Evolutionary conservation across 2,329 filamentous ascomycete species (phyloP), one percentile per base, ranked within the genome.

Genomic region (Colletotrichum zoysiae): DNA sequence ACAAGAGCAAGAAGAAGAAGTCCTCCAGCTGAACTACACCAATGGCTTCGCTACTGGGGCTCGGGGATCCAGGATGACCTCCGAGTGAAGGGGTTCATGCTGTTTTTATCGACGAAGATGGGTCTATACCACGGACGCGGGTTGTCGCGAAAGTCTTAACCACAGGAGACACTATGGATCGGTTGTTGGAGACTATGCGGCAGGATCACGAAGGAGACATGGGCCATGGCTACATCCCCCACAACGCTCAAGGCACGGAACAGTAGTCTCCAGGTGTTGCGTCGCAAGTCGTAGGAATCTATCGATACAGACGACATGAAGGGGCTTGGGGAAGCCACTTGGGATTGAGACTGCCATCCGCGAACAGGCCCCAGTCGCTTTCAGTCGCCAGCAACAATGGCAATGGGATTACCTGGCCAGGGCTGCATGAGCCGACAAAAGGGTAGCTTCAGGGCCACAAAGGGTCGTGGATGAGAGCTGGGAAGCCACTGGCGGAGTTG

Each of bases 1-100:
- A 62, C 16, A 62, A 62, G 16, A 40, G 20, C 60, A 63, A 63
- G 46, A 64, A 67, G 30, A 69, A 58, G 55, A 64, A 53, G 51
- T 65, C 66, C 3, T 72, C 70, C 14, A 42, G 46, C 26, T 72
- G 66, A 71, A 40, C 20, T 9, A 12, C 23, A 4, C 8, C n/a
- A 48, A 38, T 20, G 26, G 46, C 46, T 23, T 48, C 46, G 46
- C 46, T 48, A 23, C 20, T n/a, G 46, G 20, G 20, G 7, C 23
- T n/a, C 9, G 14, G 18, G 51, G 40, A 64, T 23, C n/a, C 16
- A 53, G 38, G 23, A 11, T 30, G 26, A 12, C 11, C 20, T 30
- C 5, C 30, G 7, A 7, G 18, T 3, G 12, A n/a, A 30, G 5
- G 11, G 4, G 8, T n/a, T 30, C 1, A 23, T n/a, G n/a, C n/a